Evolutionary conservation across 352 stramenopile genomes (phyloP), one percentile per base, ranked within the genome.

Genomic region (Phytopythium montanum): DNA sequence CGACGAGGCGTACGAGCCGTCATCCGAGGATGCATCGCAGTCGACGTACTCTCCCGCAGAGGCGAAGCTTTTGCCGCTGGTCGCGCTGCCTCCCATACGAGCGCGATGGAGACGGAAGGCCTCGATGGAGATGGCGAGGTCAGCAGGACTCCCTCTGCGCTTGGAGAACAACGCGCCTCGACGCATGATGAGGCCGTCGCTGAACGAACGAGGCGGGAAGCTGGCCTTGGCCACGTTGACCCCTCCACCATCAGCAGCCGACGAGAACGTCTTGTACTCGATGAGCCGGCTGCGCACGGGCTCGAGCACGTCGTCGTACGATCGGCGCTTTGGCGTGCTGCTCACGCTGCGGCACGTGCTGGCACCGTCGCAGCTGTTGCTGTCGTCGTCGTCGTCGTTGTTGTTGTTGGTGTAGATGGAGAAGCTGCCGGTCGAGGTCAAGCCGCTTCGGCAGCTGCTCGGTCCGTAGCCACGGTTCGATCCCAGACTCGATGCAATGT

Each of bases 191-290:
- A 90, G 84, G 0, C 84, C 84, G 39, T 91, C 81, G 45, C 84
- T 93, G 46, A 93, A 89, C 12, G 84, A 91, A 16, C 81, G 81
- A 10, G 61, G 62, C 0, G 81, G 81, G 55, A 91, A 93, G 54
- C 53, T 90, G 14, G 72, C 72, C 48, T 88, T 90, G 6, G 78
- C 77, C 33, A 93, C 72, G 33, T 60, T 64, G 1, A 69, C 34
- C 5, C 21, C 14, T n/a, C 60, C 65, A 2, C 59, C 59, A 3
- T 81, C 69, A 2, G 69, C 59, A 23, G 42, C 67, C 9, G 75
- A 74, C 16, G 81, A 89, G 39, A 93, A 91, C 13, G 76, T 89
- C 76, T 90, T 91, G 72, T 93, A 89, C 63, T 93, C 80, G 34
- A 90, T 91, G 25, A 93, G 69, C 34, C 81, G 79, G 26, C 66